Base-by-base conservation (phyloP, 495 filamentous ascomycete species). In the Neurospora pannonica region DNA sequence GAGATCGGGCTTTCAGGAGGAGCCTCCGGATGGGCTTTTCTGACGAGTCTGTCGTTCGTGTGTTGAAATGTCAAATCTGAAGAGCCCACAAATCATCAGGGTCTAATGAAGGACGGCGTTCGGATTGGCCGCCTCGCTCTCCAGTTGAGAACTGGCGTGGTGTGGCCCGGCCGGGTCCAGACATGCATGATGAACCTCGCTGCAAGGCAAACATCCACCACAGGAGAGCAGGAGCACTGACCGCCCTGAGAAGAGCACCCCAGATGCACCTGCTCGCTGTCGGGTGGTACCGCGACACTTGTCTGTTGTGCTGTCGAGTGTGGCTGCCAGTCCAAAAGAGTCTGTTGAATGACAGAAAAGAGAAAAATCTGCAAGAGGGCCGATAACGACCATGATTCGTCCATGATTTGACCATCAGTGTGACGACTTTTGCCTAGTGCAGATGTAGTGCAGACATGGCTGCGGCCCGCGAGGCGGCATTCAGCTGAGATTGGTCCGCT, bases 401-500 rank as follows among this genome's bases (percentile, higher is more conserved):
- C 62, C 48, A 72, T 71, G 48, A 62, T 72, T 48, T 76, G 76
- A 78, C 70, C 74, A 43, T 60, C 71, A 73, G 78, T 84, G 82
- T 84, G 82, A 84, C 79, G 78, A 79, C 76, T 75, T 73, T 74
- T 78, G 74, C 78, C 79, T 82, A 77, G 79, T 67, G 31, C 54
- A 75, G 80, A 73, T 75, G 76, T 82, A 76, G 79, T 83, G 82
- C 80, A 84, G 77, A 75, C 74, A 42, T 76, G 76, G 80, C 76
- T 79, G 77, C 79, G 82, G 81, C 76, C 80, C 78, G 82, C 77
- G 74, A 69, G 78, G 78, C 77, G 77, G 79, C 78, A 77, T 72
- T 76, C 76, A 77, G 72, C 74, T 71, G 76, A 81, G 81, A 84
- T 84, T 84, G 82, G 82, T 78, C 79, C 79, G 71, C 71, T 48